Conservation (phyloP, 495 filamentous ascomycete species). For the Tetracladium setigerum region DNA sequence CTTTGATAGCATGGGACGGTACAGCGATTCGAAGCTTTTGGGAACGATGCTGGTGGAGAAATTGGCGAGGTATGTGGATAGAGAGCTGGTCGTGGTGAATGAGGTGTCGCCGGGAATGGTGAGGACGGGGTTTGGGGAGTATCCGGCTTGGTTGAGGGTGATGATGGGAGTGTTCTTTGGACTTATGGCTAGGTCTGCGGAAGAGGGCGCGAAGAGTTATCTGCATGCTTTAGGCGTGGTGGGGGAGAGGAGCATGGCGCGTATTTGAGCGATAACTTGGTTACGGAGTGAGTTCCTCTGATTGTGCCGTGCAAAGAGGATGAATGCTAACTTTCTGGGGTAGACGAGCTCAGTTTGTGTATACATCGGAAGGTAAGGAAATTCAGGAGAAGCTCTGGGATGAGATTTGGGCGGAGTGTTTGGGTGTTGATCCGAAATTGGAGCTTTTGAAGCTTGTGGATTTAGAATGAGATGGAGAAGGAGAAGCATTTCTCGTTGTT, state of each 20-base stretch:
- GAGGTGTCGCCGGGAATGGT: slow-evolving; percentile 23
- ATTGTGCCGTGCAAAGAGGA: no score
- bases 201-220: slow-evolving; percentile 12
- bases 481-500: no score
- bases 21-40: slow-evolving; percentile 27
- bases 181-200: slow-evolving; percentile 1
- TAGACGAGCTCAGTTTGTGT: not conserved
- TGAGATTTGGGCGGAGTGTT: not conserved
- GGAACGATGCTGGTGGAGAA: slow-evolving; percentile 25
- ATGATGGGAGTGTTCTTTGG: slow-evolving; percentile 11
- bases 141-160: slow-evolving; percentile 10
- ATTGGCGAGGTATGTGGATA: slow-evolving; percentile 20
- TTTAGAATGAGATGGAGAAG: no score
- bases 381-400: not conserved
- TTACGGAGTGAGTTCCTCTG: slow-evolving; percentile 5
- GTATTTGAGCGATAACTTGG: slow-evolving; percentile 12
- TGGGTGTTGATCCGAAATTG: not conserved
- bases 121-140: slow-evolving; percentile 10
- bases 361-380: not conserved
- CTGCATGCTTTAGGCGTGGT: slow-evolving; percentile 15
- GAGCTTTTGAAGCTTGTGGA: not conserved
- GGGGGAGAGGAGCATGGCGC: slow-evolving; percentile 23
- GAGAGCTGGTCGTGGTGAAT: slow-evolving; percentile 22
- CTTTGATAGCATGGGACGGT: slow-evolving; percentile 16
- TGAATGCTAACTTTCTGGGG: no score